phyloP scores from a whole-genome alignment of 164 flowering plant species.

The Brasenia schreberi region DNA sequence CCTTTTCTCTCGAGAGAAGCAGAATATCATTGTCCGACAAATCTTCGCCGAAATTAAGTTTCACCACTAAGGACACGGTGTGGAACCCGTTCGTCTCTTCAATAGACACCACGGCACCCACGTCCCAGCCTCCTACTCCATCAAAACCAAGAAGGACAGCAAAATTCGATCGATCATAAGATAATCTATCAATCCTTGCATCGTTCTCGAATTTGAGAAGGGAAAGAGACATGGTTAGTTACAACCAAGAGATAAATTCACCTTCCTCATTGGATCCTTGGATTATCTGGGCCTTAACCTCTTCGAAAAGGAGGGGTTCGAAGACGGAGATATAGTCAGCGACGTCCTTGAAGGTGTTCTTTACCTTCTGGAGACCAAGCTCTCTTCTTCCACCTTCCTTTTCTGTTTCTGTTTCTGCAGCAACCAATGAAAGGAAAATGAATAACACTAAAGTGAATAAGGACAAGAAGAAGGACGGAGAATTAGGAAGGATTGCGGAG shows the following conservation, averaged over 20 bases:
- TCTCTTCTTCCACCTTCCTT: conserved; percentile 12
- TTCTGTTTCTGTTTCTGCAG: conserved; percentile 10
- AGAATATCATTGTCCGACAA: conserved; percentile 56
- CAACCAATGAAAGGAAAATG: conserved; percentile 5
- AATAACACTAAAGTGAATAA: neutral
- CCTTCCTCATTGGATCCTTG: conserved; percentile 48
- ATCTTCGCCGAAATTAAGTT: conserved; percentile 15
- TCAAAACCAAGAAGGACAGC: neutral
- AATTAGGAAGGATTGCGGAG: neutral
- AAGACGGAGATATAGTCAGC: conserved; percentile 68
- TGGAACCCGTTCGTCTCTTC: conserved; percentile 53
- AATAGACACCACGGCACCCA: conserved; percentile 30
- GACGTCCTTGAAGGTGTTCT: conserved; percentile 47
- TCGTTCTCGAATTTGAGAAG: neutral
- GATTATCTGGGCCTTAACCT: conserved; percentile 80
- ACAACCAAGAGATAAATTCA: neutral
- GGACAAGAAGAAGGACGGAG: neutral
- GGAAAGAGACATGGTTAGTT: neutral
- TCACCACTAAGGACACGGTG: conserved; percentile 26
- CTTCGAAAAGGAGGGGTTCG: conserved; percentile 88
- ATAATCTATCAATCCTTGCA: neutral
- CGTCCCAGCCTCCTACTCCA: conserved; percentile 36
- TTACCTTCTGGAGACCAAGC: conserved; percentile 34
- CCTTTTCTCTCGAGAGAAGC: conserved; percentile 63
- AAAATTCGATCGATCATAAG: neutral